These are phyloP conservation scores for Nicotiana benthamiana DNA, from an alignment of 257 asterid species.

Conservation along the genomic window DNA sequence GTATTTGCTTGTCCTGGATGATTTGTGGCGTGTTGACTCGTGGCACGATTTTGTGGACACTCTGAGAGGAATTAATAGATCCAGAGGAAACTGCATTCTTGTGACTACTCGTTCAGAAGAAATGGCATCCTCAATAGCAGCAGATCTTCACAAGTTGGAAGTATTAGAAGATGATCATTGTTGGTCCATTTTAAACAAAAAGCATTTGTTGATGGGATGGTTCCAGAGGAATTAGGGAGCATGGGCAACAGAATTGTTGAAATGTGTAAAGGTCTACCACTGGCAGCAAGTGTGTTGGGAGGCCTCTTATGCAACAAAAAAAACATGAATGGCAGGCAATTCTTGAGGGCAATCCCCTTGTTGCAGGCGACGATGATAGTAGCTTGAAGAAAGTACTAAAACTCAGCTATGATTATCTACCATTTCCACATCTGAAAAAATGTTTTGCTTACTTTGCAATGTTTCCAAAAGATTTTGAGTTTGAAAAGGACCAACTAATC, in stretches of 20 bases:
- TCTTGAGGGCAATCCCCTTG: background rate
- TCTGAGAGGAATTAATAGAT: background rate
- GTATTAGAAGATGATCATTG: background rate
- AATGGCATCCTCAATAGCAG: background rate
- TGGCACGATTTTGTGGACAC: background rate
- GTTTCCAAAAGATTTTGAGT: constrained; percentile 12
- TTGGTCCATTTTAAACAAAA: constrained; percentile 12
- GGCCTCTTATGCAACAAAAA: background rate
- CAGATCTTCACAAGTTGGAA: background rate
- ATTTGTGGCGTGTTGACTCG: background rate
- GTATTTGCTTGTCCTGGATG: background rate
- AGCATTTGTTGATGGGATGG: constrained; percentile 9
- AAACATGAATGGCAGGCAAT: constrained; percentile 11
- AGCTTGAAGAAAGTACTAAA: constrained; percentile 1
- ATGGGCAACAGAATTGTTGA: background rate
- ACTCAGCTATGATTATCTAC: constrained; percentile 20
- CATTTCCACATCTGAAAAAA: constrained; percentile 10
- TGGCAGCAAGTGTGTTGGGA: constrained; percentile 14
- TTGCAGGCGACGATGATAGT: background rate
- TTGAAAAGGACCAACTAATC: constrained; percentile 15
- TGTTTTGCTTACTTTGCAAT: constrained; percentile 21
- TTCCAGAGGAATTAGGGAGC: background rate
- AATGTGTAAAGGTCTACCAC: constrained; percentile 18
- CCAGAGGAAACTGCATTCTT: constrained; percentile 12
- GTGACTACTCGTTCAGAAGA: constrained; percentile 13